Evolutionary conservation across 306 rosid genomes (phyloP).

Genomic region (Vigna trinervia): DNA sequence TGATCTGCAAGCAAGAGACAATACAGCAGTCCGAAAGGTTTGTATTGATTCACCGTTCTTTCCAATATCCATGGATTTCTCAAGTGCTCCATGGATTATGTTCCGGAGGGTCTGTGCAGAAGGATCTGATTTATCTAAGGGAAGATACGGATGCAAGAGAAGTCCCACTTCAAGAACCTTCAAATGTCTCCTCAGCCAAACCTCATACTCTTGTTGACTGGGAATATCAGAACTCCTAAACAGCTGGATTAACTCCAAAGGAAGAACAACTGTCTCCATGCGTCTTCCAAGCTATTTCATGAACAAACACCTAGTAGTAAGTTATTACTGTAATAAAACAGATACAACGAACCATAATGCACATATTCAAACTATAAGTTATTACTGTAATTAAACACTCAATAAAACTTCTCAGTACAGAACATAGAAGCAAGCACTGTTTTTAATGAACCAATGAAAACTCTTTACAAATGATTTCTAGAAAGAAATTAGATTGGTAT

Average conservation of each 20-base stretch:
- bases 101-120: slow-evolving; percentile 66
- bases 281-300: slow-evolving; percentile 84
- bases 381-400: too few relatives aligned
- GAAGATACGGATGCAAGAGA: slow-evolving; percentile 72
- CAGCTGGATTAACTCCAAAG: slow-evolving; percentile 88
- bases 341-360: slow-evolving; percentile 17
- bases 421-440: too few relatives aligned
- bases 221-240: slow-evolving; percentile 76
- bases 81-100: slow-evolving; percentile 63
- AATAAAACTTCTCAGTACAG: too few relatives aligned
- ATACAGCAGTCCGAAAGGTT: slow-evolving; percentile 59
- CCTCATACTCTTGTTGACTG: slow-evolving; percentile 74
- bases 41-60: slow-evolving; percentile 71
- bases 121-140: slow-evolving; percentile 64
- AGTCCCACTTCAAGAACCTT: slow-evolving; percentile 88
- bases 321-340: slow-evolving; percentile 37
- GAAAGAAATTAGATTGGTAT: too few relatives aligned
- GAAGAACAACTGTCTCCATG: slow-evolving; percentile 84
- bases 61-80: slow-evolving; percentile 72
- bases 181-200: slow-evolving; percentile 80
- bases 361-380: slow-evolving; percentile 9
- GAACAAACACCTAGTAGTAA: slow-evolving; percentile 50
- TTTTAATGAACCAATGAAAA: too few relatives aligned
- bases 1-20: slow-evolving; percentile 86
- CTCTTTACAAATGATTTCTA: too few relatives aligned